These are phyloP conservation scores for Micractinium sp. DNA, from an alignment of 139 green algal species.

Conservation along the genomic window DNA sequence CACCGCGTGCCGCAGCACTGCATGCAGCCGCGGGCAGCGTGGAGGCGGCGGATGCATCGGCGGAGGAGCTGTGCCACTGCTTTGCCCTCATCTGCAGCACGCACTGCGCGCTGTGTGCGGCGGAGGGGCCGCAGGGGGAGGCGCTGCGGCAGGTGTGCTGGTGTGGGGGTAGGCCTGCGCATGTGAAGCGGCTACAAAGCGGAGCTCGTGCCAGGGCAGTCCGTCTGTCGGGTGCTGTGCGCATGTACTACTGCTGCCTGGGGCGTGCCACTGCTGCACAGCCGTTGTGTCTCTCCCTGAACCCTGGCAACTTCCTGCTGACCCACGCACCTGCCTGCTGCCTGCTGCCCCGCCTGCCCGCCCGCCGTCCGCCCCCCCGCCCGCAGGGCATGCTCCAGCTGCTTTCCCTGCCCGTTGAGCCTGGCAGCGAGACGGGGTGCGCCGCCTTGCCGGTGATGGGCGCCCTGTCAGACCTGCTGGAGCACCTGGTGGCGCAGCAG, in stretches of 20 bases:
- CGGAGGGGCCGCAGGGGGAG: background rate
- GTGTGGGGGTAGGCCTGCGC: background rate
- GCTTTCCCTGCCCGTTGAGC: background rate
- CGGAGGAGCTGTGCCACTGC: conserved; percentile 9
- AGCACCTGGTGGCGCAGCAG: conserved; percentile 1
- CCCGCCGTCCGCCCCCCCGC: no score
- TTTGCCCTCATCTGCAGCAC: conserved; percentile 21
- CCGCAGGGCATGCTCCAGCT: conserved; percentile 35
- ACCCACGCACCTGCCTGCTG: background rate
- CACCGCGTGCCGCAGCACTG: background rate
- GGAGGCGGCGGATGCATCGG: background rate
- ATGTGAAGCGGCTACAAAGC: no score
- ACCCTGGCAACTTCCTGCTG: no score
- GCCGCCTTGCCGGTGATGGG: conserved; percentile 9
- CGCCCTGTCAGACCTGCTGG: conserved; percentile 22
- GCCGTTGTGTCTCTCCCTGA: background rate
- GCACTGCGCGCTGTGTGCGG: conserved; percentile 9
- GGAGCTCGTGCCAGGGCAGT: no score
- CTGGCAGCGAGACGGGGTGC: background rate
- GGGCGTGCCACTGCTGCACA: background rate
- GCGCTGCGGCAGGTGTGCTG: conserved; percentile 26
- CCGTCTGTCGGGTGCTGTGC: background rate
- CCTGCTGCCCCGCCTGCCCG: background rate
- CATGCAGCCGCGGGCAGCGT: background rate
- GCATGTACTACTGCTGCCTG: background rate